phyloP scores from a whole-genome alignment of 495 filamentous ascomycete genomes.

The Trichoderma gamsii region DNA sequence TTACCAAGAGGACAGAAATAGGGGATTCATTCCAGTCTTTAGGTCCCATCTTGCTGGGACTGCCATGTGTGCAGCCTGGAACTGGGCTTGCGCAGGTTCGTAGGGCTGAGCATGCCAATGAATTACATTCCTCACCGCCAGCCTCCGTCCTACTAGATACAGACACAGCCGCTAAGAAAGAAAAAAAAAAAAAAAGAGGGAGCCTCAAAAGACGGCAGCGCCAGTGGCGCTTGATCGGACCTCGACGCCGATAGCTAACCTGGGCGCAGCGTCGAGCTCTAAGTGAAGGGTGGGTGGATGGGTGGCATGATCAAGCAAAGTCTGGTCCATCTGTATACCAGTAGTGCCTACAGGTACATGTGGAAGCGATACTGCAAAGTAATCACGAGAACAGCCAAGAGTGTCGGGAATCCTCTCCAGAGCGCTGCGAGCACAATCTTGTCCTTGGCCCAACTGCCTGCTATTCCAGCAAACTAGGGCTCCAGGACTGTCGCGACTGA shows the following conservation, averaged over 20 bases:
- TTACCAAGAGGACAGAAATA: background rate
- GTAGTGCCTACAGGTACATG: no score
- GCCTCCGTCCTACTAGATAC: background rate
- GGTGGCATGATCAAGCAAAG: background rate
- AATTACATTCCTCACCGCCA: background rate
- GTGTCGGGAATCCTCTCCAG: background rate
- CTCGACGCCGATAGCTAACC: background rate
- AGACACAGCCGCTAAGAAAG: background rate
- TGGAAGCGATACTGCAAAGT: no score
- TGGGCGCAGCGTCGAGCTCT: background rate
- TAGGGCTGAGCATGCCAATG: slow-evolving; percentile 1
- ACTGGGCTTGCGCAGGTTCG: background rate
- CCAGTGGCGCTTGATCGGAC: slow-evolving; percentile 4
- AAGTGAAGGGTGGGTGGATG: background rate
- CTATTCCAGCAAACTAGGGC: background rate
- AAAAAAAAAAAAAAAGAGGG: background rate
- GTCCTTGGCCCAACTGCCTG: background rate
- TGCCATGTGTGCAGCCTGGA: background rate
- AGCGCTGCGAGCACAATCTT: background rate
- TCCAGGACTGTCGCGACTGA: background rate
- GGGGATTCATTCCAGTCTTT: background rate
- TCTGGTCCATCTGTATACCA: no score
- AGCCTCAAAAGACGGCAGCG: background rate
- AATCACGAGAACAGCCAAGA: background rate
- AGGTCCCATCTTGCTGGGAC: background rate